Evolutionary conservation across 1,284 basidiomycete species (phyloP), one percentile per base, ranked within the genome.

Genomic region (Porphyrellus sp.): DNA sequence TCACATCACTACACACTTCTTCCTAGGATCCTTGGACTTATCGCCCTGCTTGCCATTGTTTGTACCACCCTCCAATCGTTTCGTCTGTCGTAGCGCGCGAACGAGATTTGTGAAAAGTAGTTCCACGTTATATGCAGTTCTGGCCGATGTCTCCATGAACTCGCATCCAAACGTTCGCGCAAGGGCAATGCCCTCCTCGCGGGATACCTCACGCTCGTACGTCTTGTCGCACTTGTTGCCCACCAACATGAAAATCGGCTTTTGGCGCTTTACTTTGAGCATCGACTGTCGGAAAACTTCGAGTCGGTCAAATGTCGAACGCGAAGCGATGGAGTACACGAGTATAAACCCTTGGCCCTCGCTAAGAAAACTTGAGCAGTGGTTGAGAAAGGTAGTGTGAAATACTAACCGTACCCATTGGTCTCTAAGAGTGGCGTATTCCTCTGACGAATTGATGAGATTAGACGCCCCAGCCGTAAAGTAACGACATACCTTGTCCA

Each of bases 311-410:
- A 98, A 98, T 24, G 94, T 95, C 62, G 87, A 86, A 67, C 93
- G 83, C 41, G 93, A 95, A 49, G 94, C 93, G 70, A 99, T 98
- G 48, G 93, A 97, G 76, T 99, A 99, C 53, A 99, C 97, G 53
- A 99, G 83, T 59, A 99, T 89, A 75, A 99, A 99, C 11, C 96
- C 97, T 76, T 99, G 94, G 57, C 97, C 96, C 71, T 98, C 97
- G 47, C 96, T 94, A 25, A 75, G 0, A 15, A 23, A 27, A 30
- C 21, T 50, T 58, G 40, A 57, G 56, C 46, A 41, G 58, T 47
- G 56, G 52, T 40, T 38, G 53, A 53, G 42, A 13, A 40, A 46
- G 35, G 39, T 24, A 31, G 18, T 30, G 33, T 42, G 40, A 28
- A 46, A 42, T 47, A 79, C 89, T 70, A 58, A 93, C 91, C 91